These are phyloP conservation scores for Rostrohypoxylon terebratum DNA, from an alignment of 495 filamentous ascomycete species.

Conservation along the genomic window DNA sequence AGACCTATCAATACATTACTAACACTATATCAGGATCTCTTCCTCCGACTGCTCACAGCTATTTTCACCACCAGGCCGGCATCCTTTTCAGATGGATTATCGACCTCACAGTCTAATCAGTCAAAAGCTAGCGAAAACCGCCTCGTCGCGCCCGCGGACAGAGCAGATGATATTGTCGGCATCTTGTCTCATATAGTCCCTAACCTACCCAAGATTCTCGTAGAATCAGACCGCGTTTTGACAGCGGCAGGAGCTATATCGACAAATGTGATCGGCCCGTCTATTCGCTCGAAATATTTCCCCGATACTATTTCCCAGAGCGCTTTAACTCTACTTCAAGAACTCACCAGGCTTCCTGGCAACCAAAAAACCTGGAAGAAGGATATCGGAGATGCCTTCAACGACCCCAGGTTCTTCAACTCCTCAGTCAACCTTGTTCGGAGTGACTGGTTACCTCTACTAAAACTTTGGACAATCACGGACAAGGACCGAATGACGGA, in stretches of 20 bases:
- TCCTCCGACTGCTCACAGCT: slow-evolving; percentile 86
- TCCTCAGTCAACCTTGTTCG: slow-evolving; percentile 73
- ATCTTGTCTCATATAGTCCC: slow-evolving; percentile 84
- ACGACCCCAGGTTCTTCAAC: slow-evolving; percentile 85
- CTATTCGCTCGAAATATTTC: slow-evolving; percentile 85
- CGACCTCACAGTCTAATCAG: slow-evolving; percentile 47
- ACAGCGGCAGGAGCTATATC: slow-evolving; percentile 83
- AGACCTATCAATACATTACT: slow-evolving; percentile 39
- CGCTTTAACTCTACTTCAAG: slow-evolving; percentile 78
- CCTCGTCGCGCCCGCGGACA: slow-evolving; percentile 43
- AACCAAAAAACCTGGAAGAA: slow-evolving; percentile 93
- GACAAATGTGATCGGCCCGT: slow-evolving; percentile 82
- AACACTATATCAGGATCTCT: slow-evolving; percentile 75
- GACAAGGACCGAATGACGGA: slow-evolving; percentile 93
- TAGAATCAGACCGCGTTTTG: slow-evolving; percentile 85
- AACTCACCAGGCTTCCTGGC: slow-evolving; percentile 78
- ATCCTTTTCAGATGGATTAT: slow-evolving; percentile 63
- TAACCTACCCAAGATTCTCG: slow-evolving; percentile 84
- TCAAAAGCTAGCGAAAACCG: slow-evolving; percentile 41
- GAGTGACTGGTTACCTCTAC: slow-evolving; percentile 80
- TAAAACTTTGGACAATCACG: slow-evolving; percentile 81
- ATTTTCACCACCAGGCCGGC: slow-evolving; percentile 89
- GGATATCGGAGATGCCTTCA: slow-evolving; percentile 90
- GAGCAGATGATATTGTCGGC: slow-evolving; percentile 80
- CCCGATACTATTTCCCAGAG: slow-evolving; percentile 83